Percentiles rank a stretch among this genome's conserved stretches.
Conservation (phyloP, 1,284 basidiomycete genomes). For the Cutaneotrichosporon sp. region DNA sequence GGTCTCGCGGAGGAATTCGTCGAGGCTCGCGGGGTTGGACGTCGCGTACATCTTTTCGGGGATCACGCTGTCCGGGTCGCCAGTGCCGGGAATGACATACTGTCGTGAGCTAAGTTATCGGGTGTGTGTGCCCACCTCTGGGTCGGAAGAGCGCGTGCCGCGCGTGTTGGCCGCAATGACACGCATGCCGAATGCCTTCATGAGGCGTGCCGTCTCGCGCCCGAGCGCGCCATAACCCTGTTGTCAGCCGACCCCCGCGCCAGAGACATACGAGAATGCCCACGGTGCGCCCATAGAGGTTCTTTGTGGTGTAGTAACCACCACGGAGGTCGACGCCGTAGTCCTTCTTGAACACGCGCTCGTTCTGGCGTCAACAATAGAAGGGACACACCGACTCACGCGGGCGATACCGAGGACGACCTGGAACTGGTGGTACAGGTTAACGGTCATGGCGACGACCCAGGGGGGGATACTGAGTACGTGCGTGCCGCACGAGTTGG, state of each 20-base stretch:
- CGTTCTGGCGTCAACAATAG: slow-evolving; percentile 18
- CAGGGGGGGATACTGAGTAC: slow-evolving; percentile 42
- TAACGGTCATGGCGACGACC: slow-evolving; percentile 33
- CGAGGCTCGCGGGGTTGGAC: slow-evolving; percentile 30
- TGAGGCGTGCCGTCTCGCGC: slow-evolving; percentile 39
- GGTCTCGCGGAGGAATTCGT: slow-evolving; percentile 35
- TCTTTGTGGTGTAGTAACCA: slow-evolving; percentile 26
- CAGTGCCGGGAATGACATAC: slow-evolving; percentile 40
- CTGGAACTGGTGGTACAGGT: slow-evolving; percentile 35
- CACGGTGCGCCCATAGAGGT: slow-evolving; percentile 34
- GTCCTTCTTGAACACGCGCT: slow-evolving; percentile 28
- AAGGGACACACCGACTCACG: too few relatives aligned
- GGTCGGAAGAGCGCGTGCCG: slow-evolving; percentile 31
- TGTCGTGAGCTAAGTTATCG: background rate
- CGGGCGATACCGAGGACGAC: slow-evolving; percentile 28
- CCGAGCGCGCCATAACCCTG: slow-evolving; percentile 39
- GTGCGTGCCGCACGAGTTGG: slow-evolving; percentile 41
- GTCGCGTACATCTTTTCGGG: slow-evolving; percentile 43
- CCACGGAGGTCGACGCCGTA: slow-evolving; percentile 27
- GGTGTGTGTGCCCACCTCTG: slow-evolving; percentile 30
- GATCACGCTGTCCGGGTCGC: slow-evolving; percentile 39
- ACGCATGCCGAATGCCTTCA: slow-evolving; percentile 37
- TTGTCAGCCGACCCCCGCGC: background rate
- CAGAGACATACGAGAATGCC: slow-evolving; percentile 35
- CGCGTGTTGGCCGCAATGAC: slow-evolving; percentile 45